Evolutionary conservation across 176 grass and related monocot genomes (phyloP), one percentile per base, ranked within the genome.

Genomic region (Oryza brachyantha): DNA sequence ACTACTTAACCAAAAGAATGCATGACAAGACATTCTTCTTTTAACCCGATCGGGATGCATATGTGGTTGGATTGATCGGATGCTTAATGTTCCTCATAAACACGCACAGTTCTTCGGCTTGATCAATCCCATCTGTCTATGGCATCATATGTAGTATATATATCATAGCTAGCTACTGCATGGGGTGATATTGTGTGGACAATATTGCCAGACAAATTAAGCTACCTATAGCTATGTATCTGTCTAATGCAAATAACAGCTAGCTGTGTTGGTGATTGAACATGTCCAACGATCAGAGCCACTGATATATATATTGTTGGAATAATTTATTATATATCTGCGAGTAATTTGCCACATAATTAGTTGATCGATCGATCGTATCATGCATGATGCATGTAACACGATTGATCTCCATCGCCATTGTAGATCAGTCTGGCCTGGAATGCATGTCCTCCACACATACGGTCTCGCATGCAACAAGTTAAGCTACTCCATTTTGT

Each of bases 261-360:
- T 13, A 17, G 19, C 17, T 52, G 48, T 52, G 17, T 66, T 7
- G 7, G 28, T 7, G 36, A 82, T 5, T 70, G 73, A 50, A 84
- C 41, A 63, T 64, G 83, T 62, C 66, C 24, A 63, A 17, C n/a
- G 75, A 57, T 26, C 58, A 65, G 32, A 79, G 35, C 67, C 67
- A 29, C 60, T 57, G 43, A 7, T 75, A 35, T 24, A 28, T 74
- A 29, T 22, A 34, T 14, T 0, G 4, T 5, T 29, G 52, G 61
- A n/a, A n/a, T n/a, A n/a, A n/a, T n/a, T 46, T 10, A 54, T 69
- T 52, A 77, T 52, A n/a, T 52, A 52, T 2, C 5, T 52, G 48
- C 19, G 48, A 52, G 8, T 52, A 8, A 52, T 52, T 19, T n/a
- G 19, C 7, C 16, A 21, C 46, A 21, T 52, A n/a, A 52, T 52